Evolutionary conservation across 1,139 yeast genomes (phyloP).

Genomic region (Diutina rugosa): DNA sequence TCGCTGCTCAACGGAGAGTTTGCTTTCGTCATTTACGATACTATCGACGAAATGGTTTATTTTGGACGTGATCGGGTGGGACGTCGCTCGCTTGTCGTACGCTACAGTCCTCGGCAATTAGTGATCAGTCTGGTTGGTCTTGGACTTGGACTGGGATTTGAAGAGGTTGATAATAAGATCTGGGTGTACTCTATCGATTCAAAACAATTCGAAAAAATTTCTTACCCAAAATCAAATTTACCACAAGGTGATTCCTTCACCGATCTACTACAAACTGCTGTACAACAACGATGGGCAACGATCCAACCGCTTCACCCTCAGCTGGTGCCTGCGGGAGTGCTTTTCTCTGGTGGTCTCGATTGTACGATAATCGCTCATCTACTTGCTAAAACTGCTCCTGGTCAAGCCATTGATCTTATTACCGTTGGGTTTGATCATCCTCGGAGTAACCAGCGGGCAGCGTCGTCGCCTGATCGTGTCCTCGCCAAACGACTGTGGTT

Average conservation of each 20-base stretch:
- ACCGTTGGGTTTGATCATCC: slow-evolving; percentile 92
- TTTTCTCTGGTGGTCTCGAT: slow-evolving; percentile 92
- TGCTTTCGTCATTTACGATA: slow-evolving; percentile 47
- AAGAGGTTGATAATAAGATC: slow-evolving; percentile 22
- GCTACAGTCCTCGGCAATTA: slow-evolving; percentile 14
- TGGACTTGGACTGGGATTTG: slow-evolving; percentile 6
- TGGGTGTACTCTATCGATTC: slow-evolving; percentile 23
- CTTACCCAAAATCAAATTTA: slow-evolving; percentile 3
- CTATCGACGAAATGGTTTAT: slow-evolving; percentile 25
- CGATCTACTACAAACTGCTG: neutral
- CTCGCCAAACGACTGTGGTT: slow-evolving; percentile 55
- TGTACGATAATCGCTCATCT: slow-evolving; percentile 64
- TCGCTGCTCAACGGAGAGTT: slow-evolving; percentile 54
- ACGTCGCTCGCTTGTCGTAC: slow-evolving; percentile 56
- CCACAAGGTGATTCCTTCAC: neutral
- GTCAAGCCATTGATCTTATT: slow-evolving; percentile 42
- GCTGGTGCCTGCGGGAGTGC: slow-evolving; percentile 34
- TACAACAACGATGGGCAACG: slow-evolving; percentile 32
- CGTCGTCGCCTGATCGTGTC: slow-evolving; percentile 70
- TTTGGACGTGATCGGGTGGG: slow-evolving; percentile 85
- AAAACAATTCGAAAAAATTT: slow-evolving; percentile 8
- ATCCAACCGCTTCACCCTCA: slow-evolving; percentile 41
- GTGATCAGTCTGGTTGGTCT: slow-evolving; percentile 34
- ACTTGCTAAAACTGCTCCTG: slow-evolving; percentile 12
- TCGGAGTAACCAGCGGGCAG: slow-evolving; percentile 49